Percentiles rank a stretch among this genome's conserved stretches.
Conservation (phyloP, 2,329 filamentous ascomycete species). For the Pseudogymnoascus sp. region DNA sequence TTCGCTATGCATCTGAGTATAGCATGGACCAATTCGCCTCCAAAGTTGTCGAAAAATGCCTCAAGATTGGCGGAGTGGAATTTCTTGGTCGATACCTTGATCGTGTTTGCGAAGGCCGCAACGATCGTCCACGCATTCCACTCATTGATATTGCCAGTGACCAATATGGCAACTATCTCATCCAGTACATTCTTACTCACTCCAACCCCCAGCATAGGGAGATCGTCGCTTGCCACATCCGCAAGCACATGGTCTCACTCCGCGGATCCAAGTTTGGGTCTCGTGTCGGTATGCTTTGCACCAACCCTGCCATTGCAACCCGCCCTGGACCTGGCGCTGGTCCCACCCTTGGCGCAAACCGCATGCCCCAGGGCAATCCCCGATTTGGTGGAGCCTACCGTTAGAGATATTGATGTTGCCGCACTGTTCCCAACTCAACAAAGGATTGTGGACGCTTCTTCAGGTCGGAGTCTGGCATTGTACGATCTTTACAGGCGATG, state of each 20-base stretch:
- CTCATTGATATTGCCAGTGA: slow-evolving; percentile 97
- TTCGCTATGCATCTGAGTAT: slow-evolving; percentile 87
- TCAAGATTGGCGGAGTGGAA: slow-evolving; percentile 87
- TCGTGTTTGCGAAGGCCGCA: slow-evolving; percentile 82
- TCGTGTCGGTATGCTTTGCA: slow-evolving; percentile 96
- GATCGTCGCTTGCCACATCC: slow-evolving; percentile 84
- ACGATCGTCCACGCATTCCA: slow-evolving; percentile 88
- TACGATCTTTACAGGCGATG: slow-evolving; percentile 24
- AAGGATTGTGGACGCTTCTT: not conserved
- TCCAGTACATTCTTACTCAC: slow-evolving; percentile 93
- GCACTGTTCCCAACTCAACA: not conserved
- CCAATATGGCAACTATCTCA: slow-evolving; percentile 96
- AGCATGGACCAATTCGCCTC: slow-evolving; percentile 99
- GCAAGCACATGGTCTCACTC: slow-evolving; percentile 98
- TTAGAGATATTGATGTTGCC: slow-evolving; percentile 31
- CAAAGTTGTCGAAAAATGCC: slow-evolving; percentile 97
- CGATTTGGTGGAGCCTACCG: slow-evolving; percentile 53
- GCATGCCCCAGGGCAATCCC: slow-evolving; percentile 47
- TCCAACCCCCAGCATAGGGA: slow-evolving; percentile 82
- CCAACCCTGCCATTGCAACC: slow-evolving; percentile 82
- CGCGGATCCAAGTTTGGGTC: slow-evolving; percentile 98
- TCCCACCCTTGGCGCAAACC: slow-evolving; percentile 44
- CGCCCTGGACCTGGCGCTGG: slow-evolving; percentile 79
- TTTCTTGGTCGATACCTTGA: slow-evolving; percentile 90
- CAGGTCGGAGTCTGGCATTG: slow-evolving; percentile 23